Percentiles rank a stretch among this genome's conserved stretches.
phyloP scores from a whole-genome alignment of 805 yeast genomes.

The Blastobotrys mokoenaii region DNA sequence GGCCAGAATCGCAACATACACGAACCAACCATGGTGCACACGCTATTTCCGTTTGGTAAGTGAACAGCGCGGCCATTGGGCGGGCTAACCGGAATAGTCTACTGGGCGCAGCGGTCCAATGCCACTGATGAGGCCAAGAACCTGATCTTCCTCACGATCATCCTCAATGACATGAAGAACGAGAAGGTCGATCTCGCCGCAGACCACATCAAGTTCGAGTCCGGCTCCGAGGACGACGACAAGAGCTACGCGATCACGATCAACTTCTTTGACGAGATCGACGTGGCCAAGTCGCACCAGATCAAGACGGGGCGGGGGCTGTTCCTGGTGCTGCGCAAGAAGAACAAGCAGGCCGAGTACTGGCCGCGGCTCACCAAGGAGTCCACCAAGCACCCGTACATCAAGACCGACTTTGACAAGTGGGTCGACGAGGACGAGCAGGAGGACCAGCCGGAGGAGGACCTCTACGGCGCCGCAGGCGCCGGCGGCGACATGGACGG shows the following conservation, averaged over 20 bases:
- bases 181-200: slow-evolving; percentile 56
- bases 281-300: slow-evolving; percentile 51
- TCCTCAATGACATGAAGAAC: slow-evolving; percentile 58
- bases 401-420: slow-evolving; percentile 91
- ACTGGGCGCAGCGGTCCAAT: slow-evolving; percentile 96
- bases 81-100: slow-evolving; percentile 6
- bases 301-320: slow-evolving; percentile 56
- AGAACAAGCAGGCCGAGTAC: slow-evolving; percentile 58
- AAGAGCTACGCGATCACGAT: slow-evolving; percentile 52
- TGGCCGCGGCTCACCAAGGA: slow-evolving; percentile 96
- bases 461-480: too few species aligned
- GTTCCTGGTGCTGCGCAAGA: slow-evolving; percentile 61
- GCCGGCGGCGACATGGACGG: too few species aligned
- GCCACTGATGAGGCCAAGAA: slow-evolving; percentile 67
- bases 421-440: slow-evolving; percentile 99
- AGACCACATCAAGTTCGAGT: slow-evolving; percentile 44
- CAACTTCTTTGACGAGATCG: slow-evolving; percentile 71
- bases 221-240: slow-evolving; percentile 37
- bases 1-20: too few species aligned
- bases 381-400: slow-evolving; percentile 66
- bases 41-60: too few species aligned
- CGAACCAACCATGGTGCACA: too few species aligned
- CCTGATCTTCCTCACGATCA: slow-evolving; percentile 63
- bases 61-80: slow-evolving; percentile 1
- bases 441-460: slow-evolving; percentile 53